Evolutionary conservation across 441 rosid genomes (phyloP), one percentile per base, ranked within the genome.

Genomic region (Adansonia rubrostipa): DNA sequence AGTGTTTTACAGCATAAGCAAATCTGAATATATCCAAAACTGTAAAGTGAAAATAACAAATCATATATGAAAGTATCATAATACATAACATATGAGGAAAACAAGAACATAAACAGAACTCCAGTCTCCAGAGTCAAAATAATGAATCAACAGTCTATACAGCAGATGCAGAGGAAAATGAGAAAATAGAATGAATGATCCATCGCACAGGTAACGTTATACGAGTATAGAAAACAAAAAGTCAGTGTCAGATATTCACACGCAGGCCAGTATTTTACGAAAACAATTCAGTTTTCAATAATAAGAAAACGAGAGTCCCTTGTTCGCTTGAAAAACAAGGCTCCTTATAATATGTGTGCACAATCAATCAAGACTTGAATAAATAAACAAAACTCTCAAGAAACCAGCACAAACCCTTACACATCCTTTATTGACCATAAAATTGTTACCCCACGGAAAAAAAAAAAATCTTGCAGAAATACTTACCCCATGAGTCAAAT

Each of bases 11-110:
- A 17, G 24, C 67, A 7, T 63, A n/a, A 24, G 45, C 44, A 63
- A 63, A 63, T 28, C 10, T 6, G 17, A 63, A 63, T 28, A 63
- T 28, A 63, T 28, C 33, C 44, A 33, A 28, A 63, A 63, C 67
- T 63, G 13, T 61, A 58, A 24, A 36, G 51, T 36, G 17, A 72
- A 54, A 56, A 72, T 53, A 28, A 72, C 50, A 33, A 54, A 54
- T 53, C 33, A 54, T 40, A 36, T 53, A 62, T 17, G 20, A 75
- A 64, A 64, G 58, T 9, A 48, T 14, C 42, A 36, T 36, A 36
- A 36, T 36, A 11, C 62, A 7, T 56, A 17, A 56, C 47, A 44
- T 44, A 47, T 1, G 9, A 63, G 71, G 40, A 81, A 74, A 60
- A 0, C 75, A 45, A n/a, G 42, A 8, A 4, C 15, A 36, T 64